Evolutionary conservation across 2,329 filamentous ascomycete genomes (phyloP).

Genomic region (Rutstroemia sp.): DNA sequence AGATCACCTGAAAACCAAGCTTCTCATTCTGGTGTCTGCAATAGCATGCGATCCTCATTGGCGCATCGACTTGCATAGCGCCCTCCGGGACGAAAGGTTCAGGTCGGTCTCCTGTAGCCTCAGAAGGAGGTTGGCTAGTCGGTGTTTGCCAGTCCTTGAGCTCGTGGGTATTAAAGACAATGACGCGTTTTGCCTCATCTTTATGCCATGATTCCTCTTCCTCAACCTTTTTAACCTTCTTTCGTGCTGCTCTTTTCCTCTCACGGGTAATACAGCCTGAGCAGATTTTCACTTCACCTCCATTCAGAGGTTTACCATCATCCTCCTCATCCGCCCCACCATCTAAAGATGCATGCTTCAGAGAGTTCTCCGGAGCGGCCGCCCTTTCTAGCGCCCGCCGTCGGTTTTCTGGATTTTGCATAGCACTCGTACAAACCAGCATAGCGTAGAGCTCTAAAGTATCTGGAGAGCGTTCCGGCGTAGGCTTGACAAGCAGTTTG

Average conservation of each 20-base stretch:
- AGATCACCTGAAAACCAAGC: conserved; percentile 84
- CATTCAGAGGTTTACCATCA: conserved; percentile 67
- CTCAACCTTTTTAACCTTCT: conserved; percentile 88
- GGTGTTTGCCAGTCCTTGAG: conserved; percentile 74
- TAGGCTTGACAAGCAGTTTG: conserved; percentile 73
- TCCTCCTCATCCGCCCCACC: conserved; percentile 35
- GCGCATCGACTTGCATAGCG: conserved; percentile 71
- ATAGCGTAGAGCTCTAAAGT: conserved; percentile 73
- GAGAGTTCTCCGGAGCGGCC: conserved; percentile 29
- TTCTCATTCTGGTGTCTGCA: conserved; percentile 95
- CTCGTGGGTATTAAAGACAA: conserved; percentile 88
- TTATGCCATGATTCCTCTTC: conserved; percentile 83
- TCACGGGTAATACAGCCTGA: conserved; percentile 86
- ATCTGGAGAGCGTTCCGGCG: conserved; percentile 58
- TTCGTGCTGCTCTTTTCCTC: conserved; percentile 80
- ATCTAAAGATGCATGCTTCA: conserved; percentile 12
- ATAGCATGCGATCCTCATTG: conserved; percentile 96
- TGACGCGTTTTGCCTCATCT: conserved; percentile 72
- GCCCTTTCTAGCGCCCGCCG: conserved; percentile 49
- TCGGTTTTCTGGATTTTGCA: conserved; percentile 63
- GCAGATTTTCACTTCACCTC: conserved; percentile 92
- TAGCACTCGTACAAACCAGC: conserved; percentile 87
- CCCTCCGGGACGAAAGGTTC: conserved; percentile 45
- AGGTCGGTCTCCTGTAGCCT: conserved; percentile 37
- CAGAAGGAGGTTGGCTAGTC: conserved; percentile 42